phyloP scores from a whole-genome alignment of 768 basidiomycete species.

The Exidia glandulosa region DNA sequence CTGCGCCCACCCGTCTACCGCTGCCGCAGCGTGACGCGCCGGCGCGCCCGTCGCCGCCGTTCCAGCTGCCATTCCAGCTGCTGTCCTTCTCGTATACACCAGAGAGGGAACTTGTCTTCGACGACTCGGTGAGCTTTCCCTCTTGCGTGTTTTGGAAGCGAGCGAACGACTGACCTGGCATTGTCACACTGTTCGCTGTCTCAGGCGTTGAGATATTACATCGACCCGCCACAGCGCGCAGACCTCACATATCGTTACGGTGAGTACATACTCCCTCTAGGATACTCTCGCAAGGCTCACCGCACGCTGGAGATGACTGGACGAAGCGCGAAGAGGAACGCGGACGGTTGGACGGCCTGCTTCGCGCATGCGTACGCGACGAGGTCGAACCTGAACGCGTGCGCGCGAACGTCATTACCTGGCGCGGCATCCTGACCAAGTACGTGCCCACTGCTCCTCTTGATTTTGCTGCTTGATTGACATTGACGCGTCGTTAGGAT shows the following conservation, averaged over 20 bases:
- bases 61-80: constrained; percentile 61
- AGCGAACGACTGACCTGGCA: neutral
- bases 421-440: constrained; percentile 84
- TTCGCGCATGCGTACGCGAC: constrained; percentile 43
- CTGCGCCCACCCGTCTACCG: neutral
- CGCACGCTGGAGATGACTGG: constrained; percentile 37
- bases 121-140: constrained; percentile 2
- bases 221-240: constrained; percentile 53
- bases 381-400: constrained; percentile 23
- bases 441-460: constrained; percentile 22
- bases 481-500: too few species aligned
- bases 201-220: constrained; percentile 52
- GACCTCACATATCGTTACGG: constrained; percentile 60
- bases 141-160: too few species aligned
- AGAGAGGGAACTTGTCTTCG: constrained; percentile 1
- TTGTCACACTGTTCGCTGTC: too few species aligned
- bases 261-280: neutral
- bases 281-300: neutral
- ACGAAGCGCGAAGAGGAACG: constrained; percentile 50
- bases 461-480: constrained; percentile 26
- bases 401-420: constrained; percentile 27
- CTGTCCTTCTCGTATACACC: constrained; percentile 64
- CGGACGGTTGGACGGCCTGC: constrained; percentile 56
- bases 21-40: neutral
- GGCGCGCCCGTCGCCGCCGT: constrained; percentile 24